These are phyloP conservation scores for Lasiosphaeria miniovina DNA, from an alignment of 495 filamentous ascomycete genomes.

Conservation along the genomic window DNA sequence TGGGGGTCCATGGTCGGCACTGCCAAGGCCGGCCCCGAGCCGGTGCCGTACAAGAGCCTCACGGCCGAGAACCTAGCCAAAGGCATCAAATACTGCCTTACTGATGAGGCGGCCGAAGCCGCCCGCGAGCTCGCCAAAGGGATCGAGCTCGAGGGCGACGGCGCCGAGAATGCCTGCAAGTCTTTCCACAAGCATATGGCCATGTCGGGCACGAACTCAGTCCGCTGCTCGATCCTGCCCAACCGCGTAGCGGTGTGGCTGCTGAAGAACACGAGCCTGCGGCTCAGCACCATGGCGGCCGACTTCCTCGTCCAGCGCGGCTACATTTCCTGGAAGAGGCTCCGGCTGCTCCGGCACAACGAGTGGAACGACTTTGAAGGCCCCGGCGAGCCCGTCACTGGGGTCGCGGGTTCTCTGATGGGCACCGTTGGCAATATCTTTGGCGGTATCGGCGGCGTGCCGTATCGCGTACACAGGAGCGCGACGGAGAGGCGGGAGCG, in stretches of 20 bases:
- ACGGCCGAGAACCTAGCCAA: conserved; percentile 59
- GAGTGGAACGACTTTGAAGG: conserved; percentile 82
- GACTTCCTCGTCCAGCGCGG: conserved; percentile 57
- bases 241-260: conserved; percentile 68
- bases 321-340: conserved; percentile 58
- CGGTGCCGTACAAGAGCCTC: conserved; percentile 70
- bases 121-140: conserved; percentile 57
- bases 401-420: conserved; percentile 55
- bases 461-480: conserved; percentile 53
- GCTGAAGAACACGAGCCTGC: conserved; percentile 54
- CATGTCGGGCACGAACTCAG: conserved; percentile 51
- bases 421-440: conserved; percentile 52
- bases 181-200: conserved; percentile 66
- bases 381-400: conserved; percentile 70
- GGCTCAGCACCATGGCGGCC: conserved; percentile 64
- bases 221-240: conserved; percentile 66
- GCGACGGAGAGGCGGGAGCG: conserved; percentile 46
- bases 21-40: conserved; percentile 63
- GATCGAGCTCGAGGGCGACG: conserved; percentile 69
- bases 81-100: conserved; percentile 66
- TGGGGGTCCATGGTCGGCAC: conserved; percentile 74
- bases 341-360: conserved; percentile 63
- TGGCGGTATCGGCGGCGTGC: conserved; percentile 57
- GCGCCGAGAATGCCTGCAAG: conserved; percentile 67
- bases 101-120: conserved; percentile 51